Conservation (phyloP, 305 asterid species). For the Euphrasia arctica region DNA sequence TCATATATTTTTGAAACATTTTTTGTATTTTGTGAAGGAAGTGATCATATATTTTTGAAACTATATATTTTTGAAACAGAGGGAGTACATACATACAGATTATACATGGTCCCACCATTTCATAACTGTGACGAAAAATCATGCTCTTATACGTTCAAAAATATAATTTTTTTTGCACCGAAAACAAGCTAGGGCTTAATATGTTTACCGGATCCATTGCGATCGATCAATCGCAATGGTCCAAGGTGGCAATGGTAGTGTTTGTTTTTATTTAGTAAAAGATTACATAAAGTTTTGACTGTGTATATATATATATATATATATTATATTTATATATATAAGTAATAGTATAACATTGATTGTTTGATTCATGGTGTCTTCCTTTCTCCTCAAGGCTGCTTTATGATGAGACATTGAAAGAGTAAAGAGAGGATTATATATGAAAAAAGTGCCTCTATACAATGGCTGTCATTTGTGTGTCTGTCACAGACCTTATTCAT, state of each 20-base stretch:
- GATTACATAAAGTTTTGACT: constrained; percentile 37
- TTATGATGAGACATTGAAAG: constrained; percentile 55
- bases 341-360: constrained; percentile 18
- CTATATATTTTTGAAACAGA: too few species aligned
- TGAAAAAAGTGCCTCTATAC: constrained; percentile 29
- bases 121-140: too few species aligned
- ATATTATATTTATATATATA: not conserved
- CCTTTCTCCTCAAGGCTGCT: constrained; percentile 55
- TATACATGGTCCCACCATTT: too few species aligned
- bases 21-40: too few species aligned
- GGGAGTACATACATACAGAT: too few species aligned
- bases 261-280: constrained; percentile 28
- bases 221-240: not conserved
- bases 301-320: not conserved
- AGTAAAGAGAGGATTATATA: constrained; percentile 56
- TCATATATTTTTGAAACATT: too few species aligned
- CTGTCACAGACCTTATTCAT: constrained; percentile 19
- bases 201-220: not conserved
- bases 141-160: too few species aligned
- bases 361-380: constrained; percentile 22
- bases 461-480: constrained; percentile 45
- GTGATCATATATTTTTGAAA: too few species aligned
- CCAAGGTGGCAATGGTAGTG: not conserved
- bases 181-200: too few species aligned
- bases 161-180: too few species aligned